Conservation (phyloP, 441 rosid species). For the Pelargonium australe region DNA sequence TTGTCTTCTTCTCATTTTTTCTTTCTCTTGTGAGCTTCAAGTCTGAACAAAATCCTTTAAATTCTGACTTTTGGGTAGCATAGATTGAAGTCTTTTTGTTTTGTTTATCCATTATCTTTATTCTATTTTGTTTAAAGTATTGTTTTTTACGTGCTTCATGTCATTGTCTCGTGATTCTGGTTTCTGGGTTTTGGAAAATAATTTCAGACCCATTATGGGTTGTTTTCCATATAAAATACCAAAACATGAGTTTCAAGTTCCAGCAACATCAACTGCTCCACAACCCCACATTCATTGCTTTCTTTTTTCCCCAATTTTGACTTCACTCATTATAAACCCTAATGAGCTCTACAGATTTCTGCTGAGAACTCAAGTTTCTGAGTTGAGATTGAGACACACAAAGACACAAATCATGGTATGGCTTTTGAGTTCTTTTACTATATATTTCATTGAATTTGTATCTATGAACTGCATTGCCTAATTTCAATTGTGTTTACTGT, state of each 20-base stretch:
- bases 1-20: not conserved
- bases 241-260: not conserved
- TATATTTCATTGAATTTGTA: not conserved
- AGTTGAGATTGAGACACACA: not conserved
- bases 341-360: not conserved
- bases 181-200: slow-evolving; percentile 2
- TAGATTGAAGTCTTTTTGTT: not conserved
- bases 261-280: not conserved
- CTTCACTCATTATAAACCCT: not conserved
- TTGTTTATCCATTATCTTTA: not conserved
- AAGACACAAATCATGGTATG: not conserved
- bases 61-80: slow-evolving; percentile 18
- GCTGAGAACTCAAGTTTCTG: not conserved
- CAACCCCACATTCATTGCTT: not conserved
- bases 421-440: not conserved
- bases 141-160: not conserved
- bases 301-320: not conserved
- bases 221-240: not conserved
- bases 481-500: not conserved
- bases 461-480: not conserved
- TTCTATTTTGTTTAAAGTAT: not conserved
- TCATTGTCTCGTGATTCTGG: slow-evolving; percentile 14
- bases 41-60: not conserved
- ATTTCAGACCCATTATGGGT: not conserved
- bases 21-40: not conserved